These are phyloP conservation scores for Trypanosoma lewisi DNA, from an alignment of 208 protist species.

Conservation along the genomic window DNA sequence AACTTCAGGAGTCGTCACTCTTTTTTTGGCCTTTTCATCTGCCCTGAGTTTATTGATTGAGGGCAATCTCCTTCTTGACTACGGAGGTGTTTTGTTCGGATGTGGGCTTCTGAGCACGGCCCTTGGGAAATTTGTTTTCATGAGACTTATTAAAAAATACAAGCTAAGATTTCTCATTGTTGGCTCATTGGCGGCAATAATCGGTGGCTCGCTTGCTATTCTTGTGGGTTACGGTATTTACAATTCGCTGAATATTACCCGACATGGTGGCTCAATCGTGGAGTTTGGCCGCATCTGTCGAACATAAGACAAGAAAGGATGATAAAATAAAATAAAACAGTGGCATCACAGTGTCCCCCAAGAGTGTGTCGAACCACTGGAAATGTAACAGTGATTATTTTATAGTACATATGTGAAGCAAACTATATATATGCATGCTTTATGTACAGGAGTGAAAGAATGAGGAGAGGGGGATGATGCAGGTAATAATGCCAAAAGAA, in stretches of 20 bases:
- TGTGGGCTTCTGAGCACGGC: slow-evolving; percentile 57
- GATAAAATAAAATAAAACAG: too few species aligned
- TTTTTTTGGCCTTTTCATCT: slow-evolving; percentile 78
- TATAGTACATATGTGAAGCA: too few species aligned
- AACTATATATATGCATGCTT: too few species aligned
- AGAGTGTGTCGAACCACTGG: too few species aligned
- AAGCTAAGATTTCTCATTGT: slow-evolving; percentile 67
- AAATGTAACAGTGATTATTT: too few species aligned
- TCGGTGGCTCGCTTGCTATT: slow-evolving; percentile 66
- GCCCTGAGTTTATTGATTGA: slow-evolving; percentile 54
- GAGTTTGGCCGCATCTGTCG: slow-evolving; percentile 53
- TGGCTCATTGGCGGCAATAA: slow-evolving; percentile 48
- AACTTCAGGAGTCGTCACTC: slow-evolving; percentile 70
- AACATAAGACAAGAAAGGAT: background rate
- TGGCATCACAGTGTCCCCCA: too few species aligned
- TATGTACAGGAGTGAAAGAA: too few species aligned
- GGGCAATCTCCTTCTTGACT: slow-evolving; percentile 56
- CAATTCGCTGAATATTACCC: slow-evolving; percentile 42
- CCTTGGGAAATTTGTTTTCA: slow-evolving; percentile 72
- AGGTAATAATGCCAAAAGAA: too few species aligned
- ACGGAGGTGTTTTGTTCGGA: slow-evolving; percentile 54
- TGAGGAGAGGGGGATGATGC: too few species aligned
- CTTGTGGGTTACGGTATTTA: slow-evolving; percentile 75
- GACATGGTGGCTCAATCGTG: slow-evolving; percentile 40
- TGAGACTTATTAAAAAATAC: slow-evolving; percentile 67